Percentiles rank a stretch among this genome's conserved stretches.
These are phyloP conservation scores for Diutina catenulata DNA, from an alignment of 1,139 yeast species.

Conservation along the genomic window DNA sequence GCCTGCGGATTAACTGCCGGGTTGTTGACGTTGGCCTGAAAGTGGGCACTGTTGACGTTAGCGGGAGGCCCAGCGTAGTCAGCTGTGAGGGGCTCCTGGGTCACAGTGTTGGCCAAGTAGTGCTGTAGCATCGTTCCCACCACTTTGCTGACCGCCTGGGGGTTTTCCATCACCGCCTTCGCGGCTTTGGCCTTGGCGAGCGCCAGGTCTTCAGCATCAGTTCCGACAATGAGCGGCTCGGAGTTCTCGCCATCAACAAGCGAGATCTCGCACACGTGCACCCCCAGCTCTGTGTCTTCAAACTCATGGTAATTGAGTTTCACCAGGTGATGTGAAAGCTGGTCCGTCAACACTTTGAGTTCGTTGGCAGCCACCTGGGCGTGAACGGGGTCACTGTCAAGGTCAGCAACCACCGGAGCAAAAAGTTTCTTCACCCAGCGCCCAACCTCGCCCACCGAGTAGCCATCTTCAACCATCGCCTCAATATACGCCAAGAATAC, in stretches of 20 bases:
- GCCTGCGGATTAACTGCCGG: too few species aligned
- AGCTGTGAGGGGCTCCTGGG: neutral
- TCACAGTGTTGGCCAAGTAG: neutral
- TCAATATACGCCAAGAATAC: constrained; percentile 2
- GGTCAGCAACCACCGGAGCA: neutral
- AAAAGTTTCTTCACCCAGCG: neutral
- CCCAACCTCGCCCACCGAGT: neutral
- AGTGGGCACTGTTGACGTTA: neutral
- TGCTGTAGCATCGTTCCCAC: neutral
- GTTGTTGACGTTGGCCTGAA: neutral
- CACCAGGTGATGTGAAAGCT: too few species aligned
- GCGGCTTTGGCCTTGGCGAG: constrained; percentile 1
- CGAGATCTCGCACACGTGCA: neutral
- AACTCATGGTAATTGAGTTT: too few species aligned
- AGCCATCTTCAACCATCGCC: neutral
- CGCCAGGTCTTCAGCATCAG: neutral
- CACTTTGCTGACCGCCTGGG: neutral
- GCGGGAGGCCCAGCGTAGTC: too few species aligned
- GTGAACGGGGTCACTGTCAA: too few species aligned
- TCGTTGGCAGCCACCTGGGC: neutral
- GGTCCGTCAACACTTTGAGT: too few species aligned
- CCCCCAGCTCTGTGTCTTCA: neutral
- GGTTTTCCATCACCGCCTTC: neutral
- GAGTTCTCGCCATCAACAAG: neutral
- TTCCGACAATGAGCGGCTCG: neutral